Evolutionary conservation across 345 rosid genomes (phyloP), one percentile per base, ranked within the genome.

Genomic region (Eucalyptus dawsonii): DNA sequence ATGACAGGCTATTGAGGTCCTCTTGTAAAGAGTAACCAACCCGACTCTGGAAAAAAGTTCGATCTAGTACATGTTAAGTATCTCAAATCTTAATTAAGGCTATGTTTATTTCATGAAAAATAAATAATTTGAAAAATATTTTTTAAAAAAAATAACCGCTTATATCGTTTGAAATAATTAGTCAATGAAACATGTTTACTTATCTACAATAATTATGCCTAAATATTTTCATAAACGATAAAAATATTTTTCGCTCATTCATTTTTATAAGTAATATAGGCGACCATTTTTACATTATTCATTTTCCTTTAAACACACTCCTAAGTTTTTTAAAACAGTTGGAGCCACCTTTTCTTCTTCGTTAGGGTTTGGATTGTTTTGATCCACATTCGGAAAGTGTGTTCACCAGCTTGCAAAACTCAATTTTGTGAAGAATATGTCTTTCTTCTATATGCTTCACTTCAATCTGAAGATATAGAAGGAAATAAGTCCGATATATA

Each of bases 101-200:
- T 16, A 5, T 5, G 2, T 31, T 31, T 31, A 17, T 31, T 67
- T 67, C 0, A 14, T 15, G 22, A 9, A 9, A 67, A 15, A 67
- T 67, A 17, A 67, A 67, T 67, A 0, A 62, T 29, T 62, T 62
- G 1, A 13, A 62, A 62, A 62, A 6, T 13, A 62, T 13, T 65
- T 65, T 42, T 6, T 29, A 0, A 2, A 6, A 12, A 60, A 12
- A 65, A 29, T n/a, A 4, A 8, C 24, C 2, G 0, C 10, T n/a
- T n/a, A 14, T n/a, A 65, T n/a, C 3, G 0, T 31, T 65, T 31
- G 5, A 65, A 65, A n/a, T n/a, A 14, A 65, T 65, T 65, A 15
- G 40, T 65, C 10, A 15, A 65, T 65, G 2, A n/a, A n/a, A 65
- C 10, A n/a, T n/a, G 21, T n/a, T 65, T n/a, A 14, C 69, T 65